Conservation (phyloP, 306 rosid genomes). For the Sophora flavescens region DNA sequence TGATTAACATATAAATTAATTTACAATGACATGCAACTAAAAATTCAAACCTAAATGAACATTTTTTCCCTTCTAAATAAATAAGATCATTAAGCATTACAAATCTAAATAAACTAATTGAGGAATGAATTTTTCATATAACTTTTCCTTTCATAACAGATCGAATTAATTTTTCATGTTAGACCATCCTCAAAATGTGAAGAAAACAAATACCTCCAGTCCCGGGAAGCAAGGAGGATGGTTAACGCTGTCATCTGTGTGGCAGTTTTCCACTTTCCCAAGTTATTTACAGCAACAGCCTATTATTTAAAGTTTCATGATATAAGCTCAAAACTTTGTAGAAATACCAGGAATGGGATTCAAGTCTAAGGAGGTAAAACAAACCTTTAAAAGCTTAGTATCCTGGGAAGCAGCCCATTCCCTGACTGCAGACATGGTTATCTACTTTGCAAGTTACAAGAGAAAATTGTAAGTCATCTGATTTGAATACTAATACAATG, state of each 20-base stretch:
- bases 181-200: slow-evolving; percentile 27
- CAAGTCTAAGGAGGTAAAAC: slow-evolving; percentile 45
- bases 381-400: slow-evolving; percentile 87
- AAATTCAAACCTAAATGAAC: neutral
- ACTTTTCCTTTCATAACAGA: slow-evolving; percentile 1
- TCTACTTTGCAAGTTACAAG: slow-evolving; percentile 58
- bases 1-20: neutral
- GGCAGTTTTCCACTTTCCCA: slow-evolving; percentile 99
- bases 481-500: slow-evolving; percentile 33
- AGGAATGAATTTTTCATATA: neutral
- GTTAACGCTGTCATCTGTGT: slow-evolving; percentile 92
- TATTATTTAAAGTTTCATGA: slow-evolving; percentile 38
- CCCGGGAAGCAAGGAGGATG: slow-evolving; percentile 89
- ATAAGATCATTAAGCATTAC: neutral
- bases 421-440: slow-evolving; percentile 99
- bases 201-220: slow-evolving; percentile 67
- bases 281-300: slow-evolving; percentile 99
- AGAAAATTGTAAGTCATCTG: slow-evolving; percentile 39
- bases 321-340: slow-evolving; percentile 8
- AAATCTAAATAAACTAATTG: neutral
- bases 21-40: slow-evolving; percentile 26
- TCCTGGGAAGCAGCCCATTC: slow-evolving; percentile 99
- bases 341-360: slow-evolving; percentile 29
- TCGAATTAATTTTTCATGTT: neutral
- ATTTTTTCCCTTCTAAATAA: neutral